Base-by-base conservation (phyloP, 2,329 filamentous ascomycete genomes). In the Coniochaeta sp. region DNA sequence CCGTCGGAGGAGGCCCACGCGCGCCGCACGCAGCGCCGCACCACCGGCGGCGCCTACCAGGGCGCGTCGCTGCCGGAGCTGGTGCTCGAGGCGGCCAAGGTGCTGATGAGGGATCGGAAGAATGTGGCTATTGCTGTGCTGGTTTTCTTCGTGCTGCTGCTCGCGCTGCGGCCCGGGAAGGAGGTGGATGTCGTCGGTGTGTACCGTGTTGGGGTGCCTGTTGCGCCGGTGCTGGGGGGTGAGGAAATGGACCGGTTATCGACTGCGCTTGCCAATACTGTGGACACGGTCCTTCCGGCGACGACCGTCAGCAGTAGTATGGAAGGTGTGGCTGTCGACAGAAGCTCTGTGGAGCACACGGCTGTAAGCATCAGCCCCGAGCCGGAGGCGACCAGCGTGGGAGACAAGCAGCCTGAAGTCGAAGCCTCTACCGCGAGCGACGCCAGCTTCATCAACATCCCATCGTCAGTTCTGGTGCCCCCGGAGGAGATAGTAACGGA, bases 81-180 rank as follows among this genome's bases (percentile, higher is more conserved):
- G 9, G 66, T 87, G 0, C 65, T 83, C 9, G 80, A 84, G 63
- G 82, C 83, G 0, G 73, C 75, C 57, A 76, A 78, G 34, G 79
- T 87, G 8, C 69, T 83, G 19, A 66, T 87, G 65, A 77, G 79
- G 55, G 85, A 88, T 65, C 77, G 77, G 60, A 86, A 81, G 72
- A 88, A 87, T 60, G 68, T 87, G 10, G 72, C 78, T n/a, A 87
- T 88, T 28, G 73, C 76, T 5, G 66, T 82, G 0, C 72, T 88
- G 57, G 79, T 81, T 59, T 61, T 82, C 2, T 68, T 87, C n/a
- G 77, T 85, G 2, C 64, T 85, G 16, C 59, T 83, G 30, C 73
- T 87, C 10, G 80, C 81, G 1, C 58, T 81, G 14, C 70, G 71
- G 17, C 67, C 62, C 64, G 72, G 57, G 61, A 73, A 28, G 22